Percentiles rank a stretch among this genome's conserved stretches.
These are phyloP conservation scores for Boletus patriciae DNA, from an alignment of 768 basidiomycete genomes.

Conservation along the genomic window DNA sequence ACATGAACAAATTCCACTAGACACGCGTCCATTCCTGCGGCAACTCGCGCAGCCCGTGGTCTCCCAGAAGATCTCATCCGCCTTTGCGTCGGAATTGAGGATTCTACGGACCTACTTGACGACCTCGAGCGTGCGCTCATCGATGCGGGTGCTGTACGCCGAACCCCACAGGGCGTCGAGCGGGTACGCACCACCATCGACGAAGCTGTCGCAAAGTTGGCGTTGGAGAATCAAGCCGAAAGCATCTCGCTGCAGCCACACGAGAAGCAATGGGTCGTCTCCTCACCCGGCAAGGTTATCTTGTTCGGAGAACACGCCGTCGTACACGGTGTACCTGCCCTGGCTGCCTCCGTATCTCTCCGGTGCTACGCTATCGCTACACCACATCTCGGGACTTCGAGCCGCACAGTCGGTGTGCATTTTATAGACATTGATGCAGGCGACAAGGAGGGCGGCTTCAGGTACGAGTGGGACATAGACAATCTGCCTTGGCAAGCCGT, in stretches of 20 bases:
- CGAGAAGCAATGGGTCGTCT: constrained; percentile 77
- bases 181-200: constrained; percentile 51
- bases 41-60: constrained; percentile 92
- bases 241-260: constrained; percentile 12
- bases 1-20: constrained; percentile 31
- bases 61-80: constrained; percentile 98
- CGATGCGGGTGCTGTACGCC: constrained; percentile 83
- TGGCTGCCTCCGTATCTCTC: constrained; percentile 93
- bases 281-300: constrained; percentile 97
- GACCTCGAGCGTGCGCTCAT: constrained; percentile 93
- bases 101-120: constrained; percentile 87
- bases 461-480: constrained; percentile 77
- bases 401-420: constrained; percentile 55
- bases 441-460: constrained; percentile 45
- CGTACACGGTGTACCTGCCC: constrained; percentile 95
- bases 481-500: constrained; percentile 78
- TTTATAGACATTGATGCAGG: constrained; percentile 67
- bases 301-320: constrained; percentile 99
- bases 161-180: constrained; percentile 42
- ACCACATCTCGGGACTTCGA: constrained; percentile 58
- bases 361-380: constrained; percentile 88
- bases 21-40: constrained; percentile 96
- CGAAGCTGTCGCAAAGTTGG: constrained; percentile 69
- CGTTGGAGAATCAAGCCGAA: constrained; percentile 34
- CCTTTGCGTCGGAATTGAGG: constrained; percentile 97